These are phyloP conservation scores for Annulohypoxylon stygium DNA, from an alignment of 495 filamentous ascomycete species.

Conservation along the genomic window DNA sequence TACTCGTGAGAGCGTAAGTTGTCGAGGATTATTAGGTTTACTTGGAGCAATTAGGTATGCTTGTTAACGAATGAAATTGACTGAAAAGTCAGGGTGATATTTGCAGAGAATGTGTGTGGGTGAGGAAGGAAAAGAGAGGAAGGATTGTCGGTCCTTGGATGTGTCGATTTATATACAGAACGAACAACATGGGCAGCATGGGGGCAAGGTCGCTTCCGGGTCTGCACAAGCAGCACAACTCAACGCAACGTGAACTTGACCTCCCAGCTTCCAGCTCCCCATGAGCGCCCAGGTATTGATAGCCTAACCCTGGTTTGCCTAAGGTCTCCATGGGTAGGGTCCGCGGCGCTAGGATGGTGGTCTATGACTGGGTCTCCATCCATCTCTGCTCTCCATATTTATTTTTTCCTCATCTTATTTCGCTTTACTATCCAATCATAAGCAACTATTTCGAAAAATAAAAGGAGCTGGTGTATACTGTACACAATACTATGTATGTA, in stretches of 20 bases:
- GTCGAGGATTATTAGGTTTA: slow-evolving; percentile 48
- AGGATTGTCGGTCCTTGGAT: slow-evolving; percentile 48
- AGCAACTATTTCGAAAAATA: background rate
- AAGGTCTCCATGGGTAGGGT: slow-evolving; percentile 18
- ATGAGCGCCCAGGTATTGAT: slow-evolving; percentile 28
- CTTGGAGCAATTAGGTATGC: slow-evolving; percentile 49
- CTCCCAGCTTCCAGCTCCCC: background rate
- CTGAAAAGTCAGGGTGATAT: slow-evolving; percentile 66
- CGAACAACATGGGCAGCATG: slow-evolving; percentile 22
- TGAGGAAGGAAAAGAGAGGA: slow-evolving; percentile 54
- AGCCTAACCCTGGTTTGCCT: slow-evolving; percentile 28
- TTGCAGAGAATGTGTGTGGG: slow-evolving; percentile 63
- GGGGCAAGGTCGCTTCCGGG: slow-evolving; percentile 39
- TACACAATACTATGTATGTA: slow-evolving; percentile 14
- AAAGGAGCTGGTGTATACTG: slow-evolving; percentile 30
- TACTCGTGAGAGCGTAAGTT: slow-evolving; percentile 55
- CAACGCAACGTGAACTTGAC: slow-evolving; percentile 42
- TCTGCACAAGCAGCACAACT: slow-evolving; percentile 9
- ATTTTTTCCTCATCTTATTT: slow-evolving; percentile 48
- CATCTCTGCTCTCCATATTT: slow-evolving; percentile 35
- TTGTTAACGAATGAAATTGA: slow-evolving; percentile 71
- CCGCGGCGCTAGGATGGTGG: slow-evolving; percentile 38
- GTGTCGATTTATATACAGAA: slow-evolving; percentile 57
- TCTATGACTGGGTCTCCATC: slow-evolving; percentile 29
- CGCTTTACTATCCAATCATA: slow-evolving; percentile 46